Evolutionary conservation across 2,329 filamentous ascomycete species (phyloP), one percentile per base, ranked within the genome.

Genomic region (Nothophoma quercina): DNA sequence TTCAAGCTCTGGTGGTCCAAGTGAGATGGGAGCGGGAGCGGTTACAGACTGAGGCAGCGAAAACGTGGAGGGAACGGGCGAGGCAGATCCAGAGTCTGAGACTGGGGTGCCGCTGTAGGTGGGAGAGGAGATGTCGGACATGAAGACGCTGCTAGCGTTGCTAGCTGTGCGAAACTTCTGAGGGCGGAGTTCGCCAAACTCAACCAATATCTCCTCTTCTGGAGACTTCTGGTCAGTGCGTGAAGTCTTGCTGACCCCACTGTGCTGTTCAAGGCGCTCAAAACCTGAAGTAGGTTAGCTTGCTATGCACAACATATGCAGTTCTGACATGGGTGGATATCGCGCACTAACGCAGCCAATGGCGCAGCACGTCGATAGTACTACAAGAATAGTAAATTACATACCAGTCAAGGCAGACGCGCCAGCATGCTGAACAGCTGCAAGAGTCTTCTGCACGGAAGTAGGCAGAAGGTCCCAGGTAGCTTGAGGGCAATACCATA

Each of bases 321-420:
- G 33, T 44, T 13, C 22, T 49, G 42, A 43, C 47, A 28, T 26
- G 44, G 23, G 46, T 51, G 21, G 44, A 48, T 45, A 52, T 54
- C 43, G 53, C 45, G 49, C 44, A 52, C 30, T 39, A 46, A 9
- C 34, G 33, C 12, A 45, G 30, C 46, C 46, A 46, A 55, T 51
- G 19, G 36, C 30, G 40, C 29, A 21, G 18, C 25, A 22, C 18
- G 19, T 39, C n/a, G 28, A 47, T 50, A 40, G 56, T 58, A 41
- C 41, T 30, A 53, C 47, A 33, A 52, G 51, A 44, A 51, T 39
- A 35, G 48, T 44, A 36, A 43, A 52, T 44, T 33, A 70, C 73
- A 55, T 74, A 53, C 75, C 69, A 39, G 77, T 80, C 57, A 72
- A 67, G 26, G 79, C 73, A 29, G 78, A 78, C 15, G 79, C 79